Base-by-base conservation (phyloP, 2,329 filamentous ascomycete species). In the Aspergillus felis region DNA sequence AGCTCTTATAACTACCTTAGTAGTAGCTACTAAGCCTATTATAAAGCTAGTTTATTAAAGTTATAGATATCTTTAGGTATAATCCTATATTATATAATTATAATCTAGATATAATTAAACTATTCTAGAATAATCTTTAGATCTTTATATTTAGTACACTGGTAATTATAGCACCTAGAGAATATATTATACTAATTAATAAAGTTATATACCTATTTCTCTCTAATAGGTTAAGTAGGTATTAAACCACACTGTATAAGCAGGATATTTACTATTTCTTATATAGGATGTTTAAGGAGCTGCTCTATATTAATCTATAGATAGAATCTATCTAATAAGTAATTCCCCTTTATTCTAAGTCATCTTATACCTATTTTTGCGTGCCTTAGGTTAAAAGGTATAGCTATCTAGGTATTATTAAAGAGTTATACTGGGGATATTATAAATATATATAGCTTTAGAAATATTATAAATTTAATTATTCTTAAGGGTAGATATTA, bases 51-150 rank as follows among this genome's bases (percentile, higher is more conserved):
- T 42, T 42, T 4, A 42, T 42, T 17, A 42, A 42, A 42, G 38
- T 42, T 42, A 20, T 42, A 64, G 46, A 63, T 55, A 56, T 61
- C 58, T 44, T 52, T 7, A 51, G 56, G 44, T 28, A 42, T n/a
- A 47, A 63, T 61, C 44, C 48, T 41, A 52, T 63, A 54, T 32
- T 59, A 53, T 8, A 25, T 20, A 14, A 53, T 55, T 27, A 47
- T 54, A 28, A 55, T 48, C 50, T 55, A 24, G n/a, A 63, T 49
- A 17, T 46, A 14, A 29, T 53, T 17, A 51, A 64, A 61, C 61
- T 51, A 61, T 7, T 47, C 54, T 3, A 29, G 14, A 9, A 58
- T 51, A 24, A 55, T 14, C 38, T 47, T 22, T 46, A 46, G 51
- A 22, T 61, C 51, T 32, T 58, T 44, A 35, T 27, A 58, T 25